These are phyloP conservation scores for Malbranchea cinnamomea DNA, from an alignment of 2,329 filamentous ascomycete genomes.

Conservation along the genomic window DNA sequence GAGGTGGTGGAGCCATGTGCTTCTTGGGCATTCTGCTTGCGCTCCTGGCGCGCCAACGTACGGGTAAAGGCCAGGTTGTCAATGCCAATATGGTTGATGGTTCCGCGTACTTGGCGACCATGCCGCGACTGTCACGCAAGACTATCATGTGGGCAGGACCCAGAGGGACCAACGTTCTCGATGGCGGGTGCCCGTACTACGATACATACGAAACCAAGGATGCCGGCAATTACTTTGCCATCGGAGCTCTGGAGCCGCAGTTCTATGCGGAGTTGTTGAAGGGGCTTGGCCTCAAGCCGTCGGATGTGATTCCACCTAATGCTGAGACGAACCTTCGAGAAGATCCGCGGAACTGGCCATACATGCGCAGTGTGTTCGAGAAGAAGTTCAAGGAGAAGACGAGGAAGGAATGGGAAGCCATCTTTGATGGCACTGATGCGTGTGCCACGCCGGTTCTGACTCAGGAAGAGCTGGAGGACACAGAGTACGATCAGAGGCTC, in stretches of 20 bases:
- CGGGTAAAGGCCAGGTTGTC: constrained; percentile 69
- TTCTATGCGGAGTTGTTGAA: constrained; percentile 59
- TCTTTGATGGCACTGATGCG: constrained; percentile 85
- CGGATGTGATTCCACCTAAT: constrained; percentile 24
- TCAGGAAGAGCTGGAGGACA: constrained; percentile 53
- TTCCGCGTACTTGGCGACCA: constrained; percentile 59
- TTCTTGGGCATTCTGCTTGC: constrained; percentile 74
- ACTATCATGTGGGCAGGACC: constrained; percentile 46
- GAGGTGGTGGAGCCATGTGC: constrained; percentile 68
- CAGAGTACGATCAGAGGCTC: constrained; percentile 33
- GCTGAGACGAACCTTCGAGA: constrained; percentile 41
- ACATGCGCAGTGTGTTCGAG: constrained; percentile 46
- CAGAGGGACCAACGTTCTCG: constrained; percentile 63
- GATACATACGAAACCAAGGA: constrained; percentile 77
- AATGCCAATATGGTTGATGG: constrained; percentile 98
- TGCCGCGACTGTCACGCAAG: constrained; percentile 54
- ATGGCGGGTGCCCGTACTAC: constrained; percentile 79
- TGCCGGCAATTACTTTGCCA: constrained; percentile 57
- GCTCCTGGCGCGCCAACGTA: constrained; percentile 47
- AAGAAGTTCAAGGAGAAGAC: constrained; percentile 53
- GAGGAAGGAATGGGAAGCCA: constrained; percentile 61
- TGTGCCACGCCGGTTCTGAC: constrained; percentile 81
- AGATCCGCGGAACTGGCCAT: constrained; percentile 53
- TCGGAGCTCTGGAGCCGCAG: constrained; percentile 79
- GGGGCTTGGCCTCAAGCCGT: constrained; percentile 45